Evolutionary conservation across 1,139 yeast genomes (phyloP), one percentile per base, ranked within the genome.

Genomic region (Kurtzmaniella quercitrusa): DNA sequence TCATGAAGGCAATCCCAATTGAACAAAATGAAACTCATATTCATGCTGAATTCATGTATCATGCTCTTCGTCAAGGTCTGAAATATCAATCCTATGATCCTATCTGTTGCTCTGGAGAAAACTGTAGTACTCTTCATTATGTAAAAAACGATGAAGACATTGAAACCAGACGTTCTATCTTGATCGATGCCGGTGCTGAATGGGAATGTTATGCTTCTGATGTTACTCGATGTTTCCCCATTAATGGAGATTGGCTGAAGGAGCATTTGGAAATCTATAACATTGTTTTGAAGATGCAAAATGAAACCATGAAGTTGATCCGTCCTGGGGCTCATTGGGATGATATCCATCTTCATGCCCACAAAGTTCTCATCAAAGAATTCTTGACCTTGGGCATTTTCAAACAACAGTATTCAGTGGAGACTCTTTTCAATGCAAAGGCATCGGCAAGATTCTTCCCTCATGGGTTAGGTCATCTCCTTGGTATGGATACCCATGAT

Each of bases 171-270:
- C 60, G 62, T 42, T 76, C 93, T 3, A 77, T 93, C 11, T 75
- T 93, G 48, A 83, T 93, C 47, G 98, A 93, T 65, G 98, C 98
- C 5, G 98, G 98, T 42, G 96, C 96, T 7, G 98, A 91, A 68
- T 91, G 97, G 96, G 79, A 80, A 50, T 81, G 89, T 58, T 93
- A 93, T 63, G 93, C 96, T 4, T 76, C 91, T 41, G 98, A 93
- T 60, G 96, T 93, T 41, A 93, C 98, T 16, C 78, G 98, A 61
- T 86, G 95, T 59, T 93, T 90, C 78, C 98, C 98, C 18, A 81
- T 90, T 47, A 77, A 73, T 50, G 98, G 98, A 8, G 82, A 83
- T 48, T 93, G 96, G 91, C 78, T 93, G 11, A 76, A 77, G 50
- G 98, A 93, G 59, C 94, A 91, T 53, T 77, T 87, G 54, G 86